These are phyloP conservation scores for Spathaspora passalidarum DNA, from an alignment of 805 yeast species.

Conservation along the genomic window DNA sequence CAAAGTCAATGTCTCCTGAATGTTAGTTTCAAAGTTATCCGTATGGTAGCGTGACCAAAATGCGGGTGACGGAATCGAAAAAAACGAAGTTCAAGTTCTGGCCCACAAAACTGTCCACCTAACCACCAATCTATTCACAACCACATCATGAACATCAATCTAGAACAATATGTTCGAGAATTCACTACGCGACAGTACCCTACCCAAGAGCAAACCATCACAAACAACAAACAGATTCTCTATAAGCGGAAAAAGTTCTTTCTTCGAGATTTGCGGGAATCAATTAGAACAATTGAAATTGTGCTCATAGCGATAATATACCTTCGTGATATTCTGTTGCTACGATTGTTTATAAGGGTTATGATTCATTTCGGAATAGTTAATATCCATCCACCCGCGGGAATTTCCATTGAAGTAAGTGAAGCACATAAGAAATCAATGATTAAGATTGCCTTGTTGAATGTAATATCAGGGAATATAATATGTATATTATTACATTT, in stretches of 20 bases:
- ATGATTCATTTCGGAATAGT: conserved; percentile 26
- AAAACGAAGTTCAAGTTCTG: too few relatives aligned
- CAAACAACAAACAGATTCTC: conserved; percentile 38
- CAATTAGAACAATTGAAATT: conserved; percentile 33
- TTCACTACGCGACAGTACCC: conserved; percentile 31
- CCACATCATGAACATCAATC: not conserved
- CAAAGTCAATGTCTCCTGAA: too few relatives aligned
- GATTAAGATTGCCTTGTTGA: conserved; percentile 24
- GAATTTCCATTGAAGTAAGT: conserved; percentile 7
- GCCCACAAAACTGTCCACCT: not conserved
- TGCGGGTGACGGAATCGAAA: too few relatives aligned
- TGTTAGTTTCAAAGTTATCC: too few relatives aligned
- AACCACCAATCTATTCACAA: not conserved
- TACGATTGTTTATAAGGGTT: conserved; percentile 25
- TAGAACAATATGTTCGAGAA: conserved; percentile 21
- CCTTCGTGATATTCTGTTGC: conserved; percentile 39
- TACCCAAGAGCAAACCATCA: conserved; percentile 35
- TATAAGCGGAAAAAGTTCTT: conserved; percentile 44
- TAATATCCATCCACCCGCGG: conserved; percentile 24
- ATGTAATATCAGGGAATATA: conserved; percentile 20
- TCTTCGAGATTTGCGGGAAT: conserved; percentile 30
- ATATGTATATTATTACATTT: conserved; percentile 25
- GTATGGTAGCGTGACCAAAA: too few relatives aligned
- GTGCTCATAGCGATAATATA: conserved; percentile 35
- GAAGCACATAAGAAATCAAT: conserved; percentile 27